Percentiles rank a stretch among this genome's conserved stretches.
Conservation (phyloP, 345 rosid genomes). For the Salix caprea region DNA sequence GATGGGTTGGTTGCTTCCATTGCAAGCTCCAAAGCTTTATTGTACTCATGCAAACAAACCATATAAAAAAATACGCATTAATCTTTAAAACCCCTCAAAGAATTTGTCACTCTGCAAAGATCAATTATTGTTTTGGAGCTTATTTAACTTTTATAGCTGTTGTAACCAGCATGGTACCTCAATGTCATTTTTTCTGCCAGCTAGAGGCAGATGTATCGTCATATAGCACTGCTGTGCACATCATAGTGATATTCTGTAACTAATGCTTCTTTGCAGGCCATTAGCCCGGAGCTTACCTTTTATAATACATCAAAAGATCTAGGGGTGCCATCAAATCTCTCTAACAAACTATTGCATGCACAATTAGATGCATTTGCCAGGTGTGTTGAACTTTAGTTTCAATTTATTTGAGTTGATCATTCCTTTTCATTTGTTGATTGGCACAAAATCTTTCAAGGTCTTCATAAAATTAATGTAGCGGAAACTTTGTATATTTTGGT, state of each 20-base stretch:
- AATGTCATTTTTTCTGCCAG: not conserved
- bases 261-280: constrained; percentile 55
- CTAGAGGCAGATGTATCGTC: not conserved
- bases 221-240: not conserved
- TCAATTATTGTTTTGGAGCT: too few relatives aligned
- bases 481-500: too few relatives aligned
- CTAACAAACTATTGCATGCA: constrained; percentile 88
- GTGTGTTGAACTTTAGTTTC: constrained; percentile 24
- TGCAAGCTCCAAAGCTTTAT: too few relatives aligned
- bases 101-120: too few relatives aligned
- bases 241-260: not conserved
- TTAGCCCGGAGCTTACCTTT: constrained; percentile 92
- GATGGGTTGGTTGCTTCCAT: too few relatives aligned
- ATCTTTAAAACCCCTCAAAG: too few relatives aligned
- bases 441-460: not conserved
- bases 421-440: not conserved
- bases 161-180: not conserved
- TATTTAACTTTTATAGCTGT: not conserved
- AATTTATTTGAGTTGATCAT: not conserved
- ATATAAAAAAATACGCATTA: too few relatives aligned
- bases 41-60: too few relatives aligned
- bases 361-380: constrained; percentile 82
- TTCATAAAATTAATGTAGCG: not conserved
- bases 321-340: constrained; percentile 54
- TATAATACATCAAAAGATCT: constrained; percentile 72